Evolutionary conservation across 139 green algal genomes (phyloP), one percentile per base, ranked within the genome.

Genomic region (Trebouxia sp.): DNA sequence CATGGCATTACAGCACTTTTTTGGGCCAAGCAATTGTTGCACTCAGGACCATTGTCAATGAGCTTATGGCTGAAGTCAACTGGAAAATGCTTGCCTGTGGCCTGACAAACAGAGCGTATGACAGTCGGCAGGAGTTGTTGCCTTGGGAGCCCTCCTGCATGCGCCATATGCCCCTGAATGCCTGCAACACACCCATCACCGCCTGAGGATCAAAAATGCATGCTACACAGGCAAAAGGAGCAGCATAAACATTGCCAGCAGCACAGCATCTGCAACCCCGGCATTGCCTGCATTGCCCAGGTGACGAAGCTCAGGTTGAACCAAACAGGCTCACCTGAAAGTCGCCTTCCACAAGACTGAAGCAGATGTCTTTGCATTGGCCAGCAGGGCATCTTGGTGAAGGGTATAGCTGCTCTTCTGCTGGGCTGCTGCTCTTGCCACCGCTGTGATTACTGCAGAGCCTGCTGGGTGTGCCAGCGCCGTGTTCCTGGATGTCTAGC

Each of bases 111-210:
- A 96, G 58, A 0, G 88, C 85, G 79, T 96, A 96, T 30, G 87
- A 86, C 6, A 96, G 87, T 20, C 83, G 66, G 7, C 85, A 90
- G 42, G 39, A 53, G 67, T 47, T 37, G n/a, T 28, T 47, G 7
- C 62, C 56, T 22, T 28, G 24, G 50, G n/a, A 41, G 37, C 72
- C 48, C 28, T 85, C 75, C 85, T 95, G 87, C 82, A 97, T 92
- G 24, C 92, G 81, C 93, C 93, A 97, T 2, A 95, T 65, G 28
- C 93, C 93, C 4, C 84, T 82, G 87, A 97, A 97, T 15, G 80
- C 85, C 91, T 95, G 91, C 65, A 72, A 1, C 11, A 42, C 32
- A 51, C 14, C 11, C n/a, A 37, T 6, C 7, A 35, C 28, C 10
- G 5, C 65, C 14, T 1, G 1, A 4, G 0, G 15, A 69, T 22